Evolutionary conservation across 1,139 yeast genomes (phyloP).

Genomic region (Yamadazyma aaseri): DNA sequence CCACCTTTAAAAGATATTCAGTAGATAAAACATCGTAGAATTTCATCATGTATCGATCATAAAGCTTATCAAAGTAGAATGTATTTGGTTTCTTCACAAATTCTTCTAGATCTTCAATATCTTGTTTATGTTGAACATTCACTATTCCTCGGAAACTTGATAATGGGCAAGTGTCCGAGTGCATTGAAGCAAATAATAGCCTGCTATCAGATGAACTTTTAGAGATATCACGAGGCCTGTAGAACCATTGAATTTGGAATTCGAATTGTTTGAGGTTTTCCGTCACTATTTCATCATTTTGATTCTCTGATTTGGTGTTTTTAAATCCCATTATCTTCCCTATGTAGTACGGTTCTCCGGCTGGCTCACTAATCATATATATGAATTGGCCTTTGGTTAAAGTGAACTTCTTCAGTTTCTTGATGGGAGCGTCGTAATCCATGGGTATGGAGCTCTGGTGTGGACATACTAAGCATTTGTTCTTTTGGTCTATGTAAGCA

Average conservation of each 20-base stretch:
- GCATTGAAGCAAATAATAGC: conserved; percentile 79
- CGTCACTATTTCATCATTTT: neutral
- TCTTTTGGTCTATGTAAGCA: conserved; percentile 33
- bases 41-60: conserved; percentile 82
- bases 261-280: conserved; percentile 31
- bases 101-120: conserved; percentile 57
- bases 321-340: conserved; percentile 83
- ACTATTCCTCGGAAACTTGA: conserved; percentile 75
- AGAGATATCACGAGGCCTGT: conserved; percentile 83
- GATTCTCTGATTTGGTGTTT: conserved; percentile 21
- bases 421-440: conserved; percentile 6
- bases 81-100: conserved; percentile 61
- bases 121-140: conserved; percentile 64
- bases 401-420: conserved; percentile 21
- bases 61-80: conserved; percentile 84
- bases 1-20: conserved; percentile 9
- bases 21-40: conserved; percentile 64
- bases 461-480: conserved; percentile 39
- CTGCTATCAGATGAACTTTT: conserved; percentile 70
- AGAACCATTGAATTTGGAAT: conserved; percentile 87
- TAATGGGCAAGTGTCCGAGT: conserved; percentile 80
- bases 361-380: conserved; percentile 88
- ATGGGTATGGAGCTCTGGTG: conserved; percentile 17
- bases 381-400: conserved; percentile 63
- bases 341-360: conserved; percentile 91